Base-by-base conservation (phyloP, 176 grass and related monocot genomes). In the Raddia distichophylla region DNA sequence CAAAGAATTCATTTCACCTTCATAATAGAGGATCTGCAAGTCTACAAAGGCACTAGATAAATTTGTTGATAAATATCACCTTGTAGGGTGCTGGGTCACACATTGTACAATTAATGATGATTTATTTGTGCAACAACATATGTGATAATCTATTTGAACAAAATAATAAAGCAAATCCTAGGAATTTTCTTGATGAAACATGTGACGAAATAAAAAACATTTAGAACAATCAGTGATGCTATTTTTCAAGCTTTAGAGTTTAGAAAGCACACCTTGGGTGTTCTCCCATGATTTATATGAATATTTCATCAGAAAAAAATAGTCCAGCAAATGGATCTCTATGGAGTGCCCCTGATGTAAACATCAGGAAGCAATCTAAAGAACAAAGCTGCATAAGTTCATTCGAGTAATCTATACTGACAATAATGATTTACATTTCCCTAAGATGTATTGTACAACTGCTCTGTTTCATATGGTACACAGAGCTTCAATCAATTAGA, bases 281-380 rank as follows among this genome's bases (percentile, higher is more conserved):
- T 59, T 7, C 56, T 59, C 56, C 3, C 56, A 19, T 59, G n/a
- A 59, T 59, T 20, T 7, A 59, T 59, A 2, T 59, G n/a, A 59
- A 59, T 20, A 9, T 10, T 48, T 59, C n/a, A n/a, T n/a, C n/a
- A n/a, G n/a, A n/a, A n/a, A n/a, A n/a, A n/a, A n/a, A n/a, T n/a
- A n/a, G n/a, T n/a, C n/a, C n/a, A n/a, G n/a, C n/a, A n/a, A n/a
- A n/a, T n/a, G n/a, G n/a, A n/a, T n/a, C 55, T 58, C 55, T 58
- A 58, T 58, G 55, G n/a, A 58, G 18, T 59, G 9, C 56, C 18
- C 54, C 18, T 59, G 18, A 10, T 10, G n/a, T 18, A 59, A 20
- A 12, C 22, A 13, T 72, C 69, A 72, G 44, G 49, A 71, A 20
- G 11, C 68, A 71, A 51, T 51, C 15, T 71, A 71, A 27, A 32